Evolutionary conservation across 2,329 filamentous ascomycete genomes (phyloP).

Genomic region (Pseudogymnoascus sp.): DNA sequence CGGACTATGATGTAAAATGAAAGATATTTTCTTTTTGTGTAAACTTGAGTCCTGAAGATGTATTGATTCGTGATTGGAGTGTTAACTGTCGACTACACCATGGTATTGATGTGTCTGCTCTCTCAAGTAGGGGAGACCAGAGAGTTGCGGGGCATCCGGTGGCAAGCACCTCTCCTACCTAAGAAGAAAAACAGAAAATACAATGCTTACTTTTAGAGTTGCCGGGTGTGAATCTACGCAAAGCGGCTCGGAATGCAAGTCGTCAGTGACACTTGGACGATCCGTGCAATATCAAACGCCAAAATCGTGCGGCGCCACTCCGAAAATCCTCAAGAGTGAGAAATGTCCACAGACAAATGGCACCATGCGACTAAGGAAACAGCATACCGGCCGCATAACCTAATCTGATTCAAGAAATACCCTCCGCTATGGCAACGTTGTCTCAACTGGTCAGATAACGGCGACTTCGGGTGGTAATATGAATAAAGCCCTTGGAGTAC

Average conservation of each 20-base stretch:
- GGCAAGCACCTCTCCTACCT: no score
- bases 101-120: not conserved
- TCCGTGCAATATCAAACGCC: not conserved
- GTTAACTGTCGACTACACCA: not conserved
- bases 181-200: no score
- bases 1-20: not conserved
- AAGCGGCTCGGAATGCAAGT: not conserved
- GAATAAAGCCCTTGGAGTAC: not conserved
- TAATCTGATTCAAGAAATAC: not conserved
- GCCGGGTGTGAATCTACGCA: not conserved
- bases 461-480: not conserved
- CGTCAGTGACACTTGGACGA: not conserved
- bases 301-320: not conserved
- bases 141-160: no score
- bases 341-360: not conserved
- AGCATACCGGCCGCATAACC: not conserved
- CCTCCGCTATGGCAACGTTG: not conserved
- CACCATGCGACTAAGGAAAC: not conserved
- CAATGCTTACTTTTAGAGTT: no score
- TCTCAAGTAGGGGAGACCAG: fast-evolving
- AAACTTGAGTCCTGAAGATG: not conserved
- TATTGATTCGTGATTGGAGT: not conserved
- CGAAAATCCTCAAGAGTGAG: not conserved
- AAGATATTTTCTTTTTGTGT: conserved; percentile 2
- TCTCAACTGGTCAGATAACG: not conserved